Conservation (phyloP, 2,329 filamentous ascomycete species). For the Cercospora nicotianae region DNA sequence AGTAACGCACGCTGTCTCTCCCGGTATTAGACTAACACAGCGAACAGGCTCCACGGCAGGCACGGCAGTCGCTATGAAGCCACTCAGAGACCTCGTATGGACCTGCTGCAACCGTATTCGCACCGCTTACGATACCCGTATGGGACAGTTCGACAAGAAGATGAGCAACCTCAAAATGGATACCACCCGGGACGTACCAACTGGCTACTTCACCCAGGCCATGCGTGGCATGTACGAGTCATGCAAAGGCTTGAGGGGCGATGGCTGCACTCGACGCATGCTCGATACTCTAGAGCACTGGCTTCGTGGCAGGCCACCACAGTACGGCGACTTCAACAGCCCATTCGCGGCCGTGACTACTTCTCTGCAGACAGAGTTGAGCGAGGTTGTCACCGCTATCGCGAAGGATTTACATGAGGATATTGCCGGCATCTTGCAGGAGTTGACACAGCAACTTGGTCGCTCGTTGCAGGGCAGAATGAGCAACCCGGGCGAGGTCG, state of each 20-base stretch:
- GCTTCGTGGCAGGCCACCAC: neutral
- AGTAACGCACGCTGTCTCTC: neutral
- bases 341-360: constrained; percentile 5
- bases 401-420: neutral
- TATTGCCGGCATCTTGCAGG: no score
- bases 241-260: constrained; percentile 15
- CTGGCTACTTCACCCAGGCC: constrained; percentile 21
- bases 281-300: neutral
- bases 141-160: constrained; percentile 12
- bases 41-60: neutral
- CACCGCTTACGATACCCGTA: neutral
- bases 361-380: constrained; percentile 7
- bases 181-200: constrained; percentile 20
- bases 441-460: no score
- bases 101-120: constrained; percentile 14
- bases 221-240: constrained; percentile 27
- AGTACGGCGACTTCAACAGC: neutral
- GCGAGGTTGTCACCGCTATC: neutral
- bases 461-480: neutral
- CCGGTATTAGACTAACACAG: neutral
- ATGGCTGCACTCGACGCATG: constrained; percentile 12
- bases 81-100: neutral
- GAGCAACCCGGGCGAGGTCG: neutral
- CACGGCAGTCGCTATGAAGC: neutral
- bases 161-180: constrained; percentile 23